Percentiles rank a stretch among this genome's conserved stretches.
phyloP scores from a whole-genome alignment of 179 eudicot species.

The Beta macrorhiza region DNA sequence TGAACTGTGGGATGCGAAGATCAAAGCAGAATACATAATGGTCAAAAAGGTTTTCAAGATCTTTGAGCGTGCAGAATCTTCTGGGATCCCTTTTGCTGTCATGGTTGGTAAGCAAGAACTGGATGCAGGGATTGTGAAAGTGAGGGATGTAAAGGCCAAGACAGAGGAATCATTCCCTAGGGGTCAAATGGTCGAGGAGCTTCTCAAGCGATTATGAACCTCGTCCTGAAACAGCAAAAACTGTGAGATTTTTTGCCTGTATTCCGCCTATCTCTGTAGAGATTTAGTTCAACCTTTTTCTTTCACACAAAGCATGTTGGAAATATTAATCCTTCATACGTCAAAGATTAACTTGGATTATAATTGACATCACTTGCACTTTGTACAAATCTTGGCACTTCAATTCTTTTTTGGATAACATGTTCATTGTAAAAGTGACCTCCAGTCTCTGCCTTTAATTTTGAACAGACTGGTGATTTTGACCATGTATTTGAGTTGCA shows the following conservation, averaged over 20 bases:
- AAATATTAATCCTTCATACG: background rate
- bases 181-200: slow-evolving; percentile 53
- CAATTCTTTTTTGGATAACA: background rate
- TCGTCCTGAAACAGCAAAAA: slow-evolving; percentile 23
- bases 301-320: slow-evolving; percentile 1
- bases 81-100: slow-evolving; percentile 73
- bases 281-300: background rate
- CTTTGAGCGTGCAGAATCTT: slow-evolving; percentile 64
- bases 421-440: background rate
- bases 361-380: background rate
- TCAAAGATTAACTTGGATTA: background rate
- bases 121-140: slow-evolving; percentile 59
- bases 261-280: background rate
- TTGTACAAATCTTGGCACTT: background rate
- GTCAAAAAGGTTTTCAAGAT: slow-evolving; percentile 66
- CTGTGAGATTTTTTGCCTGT: background rate
- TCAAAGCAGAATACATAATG: slow-evolving; percentile 62
- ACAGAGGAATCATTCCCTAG: slow-evolving; percentile 51
- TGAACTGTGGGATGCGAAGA: slow-evolving; percentile 68
- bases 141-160: slow-evolving; percentile 56
- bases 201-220: slow-evolving; percentile 38
- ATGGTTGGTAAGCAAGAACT: slow-evolving; percentile 73
- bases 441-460: background rate
- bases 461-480: background rate
- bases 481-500: background rate